Conservation (phyloP, 768 basidiomycete genomes). For the Suillus variegatus region DNA sequence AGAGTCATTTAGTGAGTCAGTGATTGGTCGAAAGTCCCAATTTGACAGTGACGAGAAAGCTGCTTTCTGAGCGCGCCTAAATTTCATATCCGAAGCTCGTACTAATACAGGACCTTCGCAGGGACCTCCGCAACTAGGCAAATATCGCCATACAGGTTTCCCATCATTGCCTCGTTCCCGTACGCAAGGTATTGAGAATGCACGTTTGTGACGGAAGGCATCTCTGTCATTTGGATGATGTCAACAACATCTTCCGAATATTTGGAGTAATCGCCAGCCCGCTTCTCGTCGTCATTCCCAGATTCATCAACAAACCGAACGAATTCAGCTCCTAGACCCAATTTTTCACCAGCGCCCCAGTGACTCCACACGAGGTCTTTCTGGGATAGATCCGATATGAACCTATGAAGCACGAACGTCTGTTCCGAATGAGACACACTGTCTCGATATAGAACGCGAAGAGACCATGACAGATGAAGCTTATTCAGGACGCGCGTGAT, state of each 20-base stretch:
- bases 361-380: background rate
- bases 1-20: background rate
- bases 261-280: background rate
- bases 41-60: background rate
- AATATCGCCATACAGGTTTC: conserved; percentile 20
- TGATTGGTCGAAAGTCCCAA: background rate
- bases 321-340: conserved; percentile 4
- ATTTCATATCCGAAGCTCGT: background rate
- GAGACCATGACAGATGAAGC: conserved; percentile 18
- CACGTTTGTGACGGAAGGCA: conserved; percentile 10
- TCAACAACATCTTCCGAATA: conserved; percentile 8
- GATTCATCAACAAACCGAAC: background rate
- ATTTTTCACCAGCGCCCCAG: background rate
- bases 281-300: conserved; percentile 2
- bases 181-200: conserved; percentile 15
- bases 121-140: conserved; percentile 14
- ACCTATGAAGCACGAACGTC: conserved; percentile 5
- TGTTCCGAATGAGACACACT: background rate
- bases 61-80: background rate
- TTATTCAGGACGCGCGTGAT: conserved; percentile 20
- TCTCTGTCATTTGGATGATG: conserved; percentile 11
- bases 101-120: background rate
- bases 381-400: background rate
- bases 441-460: conserved; percentile 24
- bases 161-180: conserved; percentile 19